phyloP scores from a whole-genome alignment of 192 early-diverging fungal species.

The Rhizophagus clarus region DNA sequence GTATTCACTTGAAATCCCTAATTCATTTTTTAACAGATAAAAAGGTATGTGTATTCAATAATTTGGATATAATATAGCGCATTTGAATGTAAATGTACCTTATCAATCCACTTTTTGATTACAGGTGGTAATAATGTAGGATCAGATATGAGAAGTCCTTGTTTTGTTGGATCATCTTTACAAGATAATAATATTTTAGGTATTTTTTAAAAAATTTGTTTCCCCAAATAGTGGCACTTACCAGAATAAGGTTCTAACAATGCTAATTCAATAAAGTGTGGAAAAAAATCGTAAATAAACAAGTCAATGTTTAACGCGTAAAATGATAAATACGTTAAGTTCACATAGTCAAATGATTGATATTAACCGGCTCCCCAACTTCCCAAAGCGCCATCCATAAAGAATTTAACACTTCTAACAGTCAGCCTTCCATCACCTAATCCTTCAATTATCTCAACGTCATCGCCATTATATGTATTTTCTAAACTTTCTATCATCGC shows the following conservation, averaged over 20 bases:
- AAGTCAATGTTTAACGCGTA: not conserved
- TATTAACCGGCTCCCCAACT: conserved; percentile 56
- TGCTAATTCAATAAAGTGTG: conserved; percentile 24
- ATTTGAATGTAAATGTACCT: conserved; percentile 6
- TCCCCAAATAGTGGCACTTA: conserved; percentile 2
- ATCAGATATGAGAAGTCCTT: conserved; percentile 43
- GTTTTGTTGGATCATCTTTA: conserved; percentile 45
- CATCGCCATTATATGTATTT: conserved; percentile 34
- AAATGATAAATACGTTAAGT: not conserved
- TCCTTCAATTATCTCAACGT: conserved; percentile 31
- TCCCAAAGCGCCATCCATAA: conserved; percentile 62
- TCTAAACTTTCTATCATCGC: conserved; percentile 40
- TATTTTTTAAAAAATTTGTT: not conserved
- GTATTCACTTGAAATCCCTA: conserved; percentile 59
- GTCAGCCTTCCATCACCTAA: conserved; percentile 35
- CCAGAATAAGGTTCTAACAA: conserved; percentile 38
- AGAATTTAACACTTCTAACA: conserved; percentile 54
- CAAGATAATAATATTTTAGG: not conserved
- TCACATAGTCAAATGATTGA: not conserved
- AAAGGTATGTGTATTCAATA: too few relatives aligned
- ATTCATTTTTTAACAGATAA: not conserved
- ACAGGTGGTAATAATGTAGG: conserved; percentile 17
- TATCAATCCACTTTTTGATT: conserved; percentile 29
- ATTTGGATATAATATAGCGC: too few relatives aligned
- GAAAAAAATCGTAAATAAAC: not conserved